Evolutionary conservation across 352 stramenopile genomes (phyloP).

Genomic region (Phytopythium litorale): DNA sequence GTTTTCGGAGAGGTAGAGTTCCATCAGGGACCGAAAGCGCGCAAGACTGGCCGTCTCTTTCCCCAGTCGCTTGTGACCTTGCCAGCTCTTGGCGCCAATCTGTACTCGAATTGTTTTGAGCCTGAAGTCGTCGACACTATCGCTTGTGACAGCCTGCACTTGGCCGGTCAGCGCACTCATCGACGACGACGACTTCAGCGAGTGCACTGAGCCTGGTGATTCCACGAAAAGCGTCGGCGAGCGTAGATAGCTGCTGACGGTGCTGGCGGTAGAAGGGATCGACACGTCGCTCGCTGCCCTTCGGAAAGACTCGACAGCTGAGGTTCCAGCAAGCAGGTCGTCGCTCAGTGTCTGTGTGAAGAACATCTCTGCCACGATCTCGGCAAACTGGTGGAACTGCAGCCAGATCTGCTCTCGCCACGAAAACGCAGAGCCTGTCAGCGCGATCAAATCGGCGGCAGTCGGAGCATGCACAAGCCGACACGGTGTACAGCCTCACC

Average conservation of each 20-base stretch:
- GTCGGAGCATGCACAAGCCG: not conserved
- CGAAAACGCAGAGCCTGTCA: not conserved
- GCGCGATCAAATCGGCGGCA: not conserved
- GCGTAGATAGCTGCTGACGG: not conserved
- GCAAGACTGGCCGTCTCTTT: conserved; percentile 47
- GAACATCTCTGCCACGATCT: conserved; percentile 64
- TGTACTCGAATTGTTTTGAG: conserved; percentile 59
- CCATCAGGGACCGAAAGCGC: conserved; percentile 49
- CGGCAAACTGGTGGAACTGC: conserved; percentile 70
- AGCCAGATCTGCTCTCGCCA: conserved; percentile 59
- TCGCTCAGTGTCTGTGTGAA: conserved; percentile 45
- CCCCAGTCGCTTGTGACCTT: conserved; percentile 55
- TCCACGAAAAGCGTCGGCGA: conserved; percentile 3
- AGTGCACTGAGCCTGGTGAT: conserved; percentile 4
- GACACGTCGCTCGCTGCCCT: conserved; percentile 25
- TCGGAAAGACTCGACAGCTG: conserved; percentile 24
- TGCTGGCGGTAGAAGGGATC: conserved; percentile 7
- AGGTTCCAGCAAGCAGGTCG: conserved; percentile 4
- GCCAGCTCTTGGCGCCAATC: conserved; percentile 62
- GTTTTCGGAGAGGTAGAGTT: conserved; percentile 40
- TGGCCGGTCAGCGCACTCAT: conserved; percentile 21
- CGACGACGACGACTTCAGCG: conserved; percentile 24
- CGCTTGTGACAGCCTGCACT: conserved; percentile 1
- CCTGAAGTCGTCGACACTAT: conserved; percentile 53
- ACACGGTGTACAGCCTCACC: conserved; percentile 19